Evolutionary conservation across 1,284 basidiomycete genomes (phyloP), one percentile per base, ranked within the genome.

Genomic region (Schizophyllum amplum): DNA sequence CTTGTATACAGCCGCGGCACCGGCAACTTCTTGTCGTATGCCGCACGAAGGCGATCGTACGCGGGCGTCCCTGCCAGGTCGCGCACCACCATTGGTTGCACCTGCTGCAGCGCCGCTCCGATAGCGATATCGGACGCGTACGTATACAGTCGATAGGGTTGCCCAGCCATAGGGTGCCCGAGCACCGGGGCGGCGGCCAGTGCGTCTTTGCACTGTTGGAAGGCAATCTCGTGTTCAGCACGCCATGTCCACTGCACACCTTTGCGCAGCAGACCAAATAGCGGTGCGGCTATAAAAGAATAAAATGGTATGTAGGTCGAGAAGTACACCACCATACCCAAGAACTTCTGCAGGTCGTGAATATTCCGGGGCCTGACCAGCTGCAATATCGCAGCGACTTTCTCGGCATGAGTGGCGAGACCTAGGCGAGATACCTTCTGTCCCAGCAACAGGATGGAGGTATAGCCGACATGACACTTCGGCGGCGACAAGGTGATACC

Each of bases 71-170:
- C 59, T 27, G 54, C 54, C 20, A 60, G 52, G 47, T 63, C 60
- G 17, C 27, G 23, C 20, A 57, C 33, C 25, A 15, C 20, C 2
- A 63, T 62, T 6, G 54, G 54, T 51, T 63, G 62, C 1, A 63
- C 59, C 52, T 61, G 62, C 26, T 63, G 62, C 11, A 46, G 42
- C 11, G 42, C 42, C 11, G 11, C 11, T n/a, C 63, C 73, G 6
- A 75, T 21, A 0, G 65, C 72, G 15, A 62, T 61, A 53, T 74
- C 73, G 23, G 65, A 75, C 0, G 74, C 71, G 58, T 76, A 73
- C 0, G 70, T 71, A 55, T 76, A 76, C 0, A 74, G 26, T n/a
- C n/a, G 24, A 55, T 72, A 73, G 0, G 69, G 69, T 42, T 26
- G 24, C 1, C 65, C 68, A 1, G 57, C 60, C 11, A 66, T 63